Percentiles rank a stretch among this genome's conserved stretches.
These are phyloP conservation scores for Flaveria robusta DNA, from an alignment of 129 eudicot species.

Conservation along the genomic window DNA sequence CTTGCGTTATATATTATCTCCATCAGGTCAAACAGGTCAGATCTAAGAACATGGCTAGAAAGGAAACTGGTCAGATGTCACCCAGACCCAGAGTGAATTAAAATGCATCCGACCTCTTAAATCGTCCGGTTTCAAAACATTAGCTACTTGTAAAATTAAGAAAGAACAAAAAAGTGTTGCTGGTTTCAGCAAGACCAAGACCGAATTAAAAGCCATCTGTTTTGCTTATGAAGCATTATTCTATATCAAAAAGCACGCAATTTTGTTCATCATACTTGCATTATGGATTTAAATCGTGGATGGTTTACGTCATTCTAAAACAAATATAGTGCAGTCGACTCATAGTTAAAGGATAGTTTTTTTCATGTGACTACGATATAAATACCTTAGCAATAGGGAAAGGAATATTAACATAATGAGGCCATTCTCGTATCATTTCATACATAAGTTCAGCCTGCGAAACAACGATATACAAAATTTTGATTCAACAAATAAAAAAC, in stretches of 20 bases:
- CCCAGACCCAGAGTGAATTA: background rate
- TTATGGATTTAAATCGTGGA: background rate
- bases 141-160: background rate
- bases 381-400: slow-evolving; percentile 86
- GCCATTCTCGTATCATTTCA: slow-evolving; percentile 85
- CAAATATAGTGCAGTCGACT: no score
- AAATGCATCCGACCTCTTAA: background rate
- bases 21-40: background rate
- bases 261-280: slow-evolving; percentile 14
- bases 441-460: slow-evolving; percentile 85
- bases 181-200: background rate
- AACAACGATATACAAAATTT: background rate
- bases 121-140: background rate
- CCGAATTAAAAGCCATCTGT: background rate
- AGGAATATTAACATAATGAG: slow-evolving; percentile 88
- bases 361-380: background rate
- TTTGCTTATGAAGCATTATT: slow-evolving; percentile 4
- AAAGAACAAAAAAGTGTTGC: background rate
- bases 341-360: background rate
- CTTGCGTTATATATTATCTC: background rate
- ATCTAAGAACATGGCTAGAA: background rate
- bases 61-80: background rate
- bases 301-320: background rate
- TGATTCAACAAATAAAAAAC: background rate
- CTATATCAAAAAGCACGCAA: background rate